Evolutionary conservation across 2,329 filamentous ascomycete species (phyloP).

Genomic region (Rhinocladiella similis): DNA sequence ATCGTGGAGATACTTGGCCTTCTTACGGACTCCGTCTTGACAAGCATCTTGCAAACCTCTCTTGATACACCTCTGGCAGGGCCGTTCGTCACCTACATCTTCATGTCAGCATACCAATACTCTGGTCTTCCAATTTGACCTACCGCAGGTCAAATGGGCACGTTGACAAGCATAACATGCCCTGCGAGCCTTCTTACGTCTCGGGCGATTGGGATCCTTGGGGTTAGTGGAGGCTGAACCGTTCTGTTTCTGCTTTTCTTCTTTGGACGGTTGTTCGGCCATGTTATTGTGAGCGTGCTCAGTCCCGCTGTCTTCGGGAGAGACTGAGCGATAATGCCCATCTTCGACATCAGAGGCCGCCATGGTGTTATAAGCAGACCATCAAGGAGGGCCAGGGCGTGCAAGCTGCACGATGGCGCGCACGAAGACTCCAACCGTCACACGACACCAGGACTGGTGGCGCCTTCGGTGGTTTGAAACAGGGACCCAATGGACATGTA

Average conservation of each 20-base stretch:
- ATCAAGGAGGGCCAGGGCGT: slow-evolving; percentile 21
- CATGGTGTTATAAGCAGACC: slow-evolving; percentile 33
- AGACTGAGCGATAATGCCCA: slow-evolving; percentile 36
- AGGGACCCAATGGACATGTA: slow-evolving; percentile 9
- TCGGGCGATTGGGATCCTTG: slow-evolving; percentile 85
- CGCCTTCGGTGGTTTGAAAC: slow-evolving; percentile 7
- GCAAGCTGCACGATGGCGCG: slow-evolving; percentile 17
- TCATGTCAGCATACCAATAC: slow-evolving; percentile 32
- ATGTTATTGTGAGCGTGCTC: slow-evolving; percentile 41
- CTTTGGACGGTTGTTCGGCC: slow-evolving; percentile 39
- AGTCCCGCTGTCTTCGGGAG: slow-evolving; percentile 38
- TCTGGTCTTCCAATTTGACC: slow-evolving; percentile 45
- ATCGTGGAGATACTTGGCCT: slow-evolving; percentile 98
- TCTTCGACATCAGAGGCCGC: slow-evolving; percentile 38
- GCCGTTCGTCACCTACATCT: slow-evolving; percentile 81
- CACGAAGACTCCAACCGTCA: slow-evolving; percentile 20
- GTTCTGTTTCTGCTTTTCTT: slow-evolving; percentile 58
- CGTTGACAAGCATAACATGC: slow-evolving; percentile 97
- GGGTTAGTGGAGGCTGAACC: slow-evolving; percentile 53
- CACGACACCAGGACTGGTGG: slow-evolving; percentile 10
- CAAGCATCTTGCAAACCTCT: slow-evolving; percentile 86
- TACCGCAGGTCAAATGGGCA: slow-evolving; percentile 97
- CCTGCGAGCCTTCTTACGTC: slow-evolving; percentile 91
- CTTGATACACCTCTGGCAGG: slow-evolving; percentile 92
- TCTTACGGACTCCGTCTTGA: slow-evolving; percentile 95